Evolutionary conservation across 2,329 filamentous ascomycete genomes (phyloP).

Genomic region (Exophiala lecanii-corni): DNA sequence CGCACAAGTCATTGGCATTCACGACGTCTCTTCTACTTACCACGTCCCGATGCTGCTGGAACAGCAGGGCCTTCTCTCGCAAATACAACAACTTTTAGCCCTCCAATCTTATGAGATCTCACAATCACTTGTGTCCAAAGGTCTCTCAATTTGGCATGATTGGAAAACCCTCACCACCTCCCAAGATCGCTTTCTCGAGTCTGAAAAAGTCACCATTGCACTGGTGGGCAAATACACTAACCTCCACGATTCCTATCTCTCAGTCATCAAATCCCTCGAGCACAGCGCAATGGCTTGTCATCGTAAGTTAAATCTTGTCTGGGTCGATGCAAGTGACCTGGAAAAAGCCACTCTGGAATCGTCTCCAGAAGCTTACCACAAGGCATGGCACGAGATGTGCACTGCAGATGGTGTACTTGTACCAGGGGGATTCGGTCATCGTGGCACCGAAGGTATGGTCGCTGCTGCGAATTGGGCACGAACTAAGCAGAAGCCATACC

Average conservation of each 20-base stretch:
- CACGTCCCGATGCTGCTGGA: conserved; percentile 91
- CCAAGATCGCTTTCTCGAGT: conserved; percentile 61
- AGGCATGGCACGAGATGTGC: conserved; percentile 77
- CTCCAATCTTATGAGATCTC: conserved; percentile 56
- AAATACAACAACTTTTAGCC: conserved; percentile 61
- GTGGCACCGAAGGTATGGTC: conserved; percentile 89
- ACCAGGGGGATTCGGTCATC: conserved; percentile 69
- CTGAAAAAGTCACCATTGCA: conserved; percentile 64
- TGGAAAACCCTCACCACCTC: conserved; percentile 70
- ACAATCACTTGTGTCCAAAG: conserved; percentile 55
- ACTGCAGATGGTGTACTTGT: conserved; percentile 55
- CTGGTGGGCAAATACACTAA: conserved; percentile 90
- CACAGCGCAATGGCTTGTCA: conserved; percentile 84
- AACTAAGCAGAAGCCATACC: conserved; percentile 71
- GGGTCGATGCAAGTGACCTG: conserved; percentile 80
- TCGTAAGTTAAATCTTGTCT: conserved; percentile 72
- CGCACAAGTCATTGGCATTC: conserved; percentile 80
- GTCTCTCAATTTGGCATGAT: conserved; percentile 66
- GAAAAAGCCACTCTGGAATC: conserved; percentile 60
- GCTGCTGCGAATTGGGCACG: conserved; percentile 81
- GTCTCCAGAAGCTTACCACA: conserved; percentile 71
- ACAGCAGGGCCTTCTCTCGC: conserved; percentile 67
- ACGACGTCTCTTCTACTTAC: conserved; percentile 85
- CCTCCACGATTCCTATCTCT: conserved; percentile 80
- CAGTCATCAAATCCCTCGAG: conserved; percentile 79